Evolutionary conservation across 2,329 filamentous ascomycete genomes (phyloP).

Genomic region (Madurella fahalii): DNA sequence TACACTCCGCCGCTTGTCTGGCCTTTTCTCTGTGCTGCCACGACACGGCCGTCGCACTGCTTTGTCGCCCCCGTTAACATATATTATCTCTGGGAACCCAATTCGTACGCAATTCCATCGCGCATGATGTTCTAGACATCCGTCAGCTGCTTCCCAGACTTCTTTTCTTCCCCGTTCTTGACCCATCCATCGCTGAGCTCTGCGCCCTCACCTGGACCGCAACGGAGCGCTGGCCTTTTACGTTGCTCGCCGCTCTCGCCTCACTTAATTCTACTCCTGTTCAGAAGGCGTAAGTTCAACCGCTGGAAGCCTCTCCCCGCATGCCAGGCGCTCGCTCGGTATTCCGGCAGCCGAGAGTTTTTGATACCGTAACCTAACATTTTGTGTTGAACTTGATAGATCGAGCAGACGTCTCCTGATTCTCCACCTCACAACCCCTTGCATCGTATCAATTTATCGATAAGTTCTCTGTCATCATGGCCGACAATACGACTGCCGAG

Average conservation of each 20-base stretch:
- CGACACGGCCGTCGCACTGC: slow-evolving; percentile 1
- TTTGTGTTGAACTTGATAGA: neutral
- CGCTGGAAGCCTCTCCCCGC: neutral
- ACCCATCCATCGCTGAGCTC: neutral
- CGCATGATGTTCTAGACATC: slow-evolving; percentile 14
- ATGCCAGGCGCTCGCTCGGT: neutral
- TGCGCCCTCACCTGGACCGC: neutral
- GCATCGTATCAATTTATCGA: slow-evolving; percentile 20
- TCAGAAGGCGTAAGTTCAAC: neutral
- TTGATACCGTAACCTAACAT: neutral
- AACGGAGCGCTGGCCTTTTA: neutral
- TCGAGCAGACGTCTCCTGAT: slow-evolving; percentile 14
- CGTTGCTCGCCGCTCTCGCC: neutral
- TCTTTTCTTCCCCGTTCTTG: neutral
- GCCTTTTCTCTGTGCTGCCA: slow-evolving; percentile 19
- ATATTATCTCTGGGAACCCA: slow-evolving; percentile 1
- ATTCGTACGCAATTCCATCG: slow-evolving; percentile 6
- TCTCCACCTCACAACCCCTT: neutral
- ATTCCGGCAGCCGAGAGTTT: neutral
- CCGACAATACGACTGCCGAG: slow-evolving; percentile 38
- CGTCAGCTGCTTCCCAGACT: neutral
- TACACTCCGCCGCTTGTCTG: slow-evolving; percentile 17
- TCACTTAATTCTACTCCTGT: neutral
- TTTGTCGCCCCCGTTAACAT: neutral
- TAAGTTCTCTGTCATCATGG: slow-evolving; percentile 24